phyloP scores from a whole-genome alignment of 2,329 filamentous ascomycete genomes.

The Fusarium torulosum region DNA sequence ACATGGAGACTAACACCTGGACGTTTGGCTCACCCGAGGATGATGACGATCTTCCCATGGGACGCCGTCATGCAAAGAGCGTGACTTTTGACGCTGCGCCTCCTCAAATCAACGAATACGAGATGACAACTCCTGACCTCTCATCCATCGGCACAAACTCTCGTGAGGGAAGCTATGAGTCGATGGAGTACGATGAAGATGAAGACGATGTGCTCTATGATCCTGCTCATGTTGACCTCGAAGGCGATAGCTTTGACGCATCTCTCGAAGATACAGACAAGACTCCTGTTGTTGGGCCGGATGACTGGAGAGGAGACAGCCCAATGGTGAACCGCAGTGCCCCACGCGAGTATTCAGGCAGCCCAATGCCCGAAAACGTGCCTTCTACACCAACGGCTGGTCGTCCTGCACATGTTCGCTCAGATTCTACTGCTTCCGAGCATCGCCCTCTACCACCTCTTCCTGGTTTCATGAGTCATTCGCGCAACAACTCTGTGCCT shows the following conservation, averaged over 20 bases:
- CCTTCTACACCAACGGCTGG: conserved; percentile 58
- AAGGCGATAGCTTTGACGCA: conserved; percentile 93
- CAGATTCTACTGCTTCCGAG: conserved; percentile 82
- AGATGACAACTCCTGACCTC: conserved; percentile 97
- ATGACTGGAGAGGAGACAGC: conserved; percentile 90
- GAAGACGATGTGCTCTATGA: conserved; percentile 73
- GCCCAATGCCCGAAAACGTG: conserved; percentile 71
- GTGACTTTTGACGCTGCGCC: conserved; percentile 96
- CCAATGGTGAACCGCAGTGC: conserved; percentile 52
- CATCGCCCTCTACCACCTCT: conserved; percentile 88
- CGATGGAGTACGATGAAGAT: conserved; percentile 80
- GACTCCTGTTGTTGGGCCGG: conserved; percentile 96
- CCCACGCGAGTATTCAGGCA: conserved; percentile 69
- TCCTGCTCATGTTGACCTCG: conserved; percentile 56
- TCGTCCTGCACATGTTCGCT: conserved; percentile 70
- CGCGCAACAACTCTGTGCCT: conserved; percentile 57
- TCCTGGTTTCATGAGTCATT: conserved; percentile 67
- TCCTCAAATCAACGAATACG: conserved; percentile 96
- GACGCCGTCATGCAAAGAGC: conserved; percentile 89
- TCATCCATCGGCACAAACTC: conserved; percentile 91
- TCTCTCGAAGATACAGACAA: conserved; percentile 96
- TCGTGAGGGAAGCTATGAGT: conserved; percentile 93
- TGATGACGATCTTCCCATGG: conserved; percentile 71
- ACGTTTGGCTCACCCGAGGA: conserved; percentile 72
- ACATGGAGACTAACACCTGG: conserved; percentile 76